Percentiles rank a stretch among this genome's conserved stretches.
Evolutionary conservation across 768 basidiomycete species (phyloP).

Genomic region (Russula sp.): DNA sequence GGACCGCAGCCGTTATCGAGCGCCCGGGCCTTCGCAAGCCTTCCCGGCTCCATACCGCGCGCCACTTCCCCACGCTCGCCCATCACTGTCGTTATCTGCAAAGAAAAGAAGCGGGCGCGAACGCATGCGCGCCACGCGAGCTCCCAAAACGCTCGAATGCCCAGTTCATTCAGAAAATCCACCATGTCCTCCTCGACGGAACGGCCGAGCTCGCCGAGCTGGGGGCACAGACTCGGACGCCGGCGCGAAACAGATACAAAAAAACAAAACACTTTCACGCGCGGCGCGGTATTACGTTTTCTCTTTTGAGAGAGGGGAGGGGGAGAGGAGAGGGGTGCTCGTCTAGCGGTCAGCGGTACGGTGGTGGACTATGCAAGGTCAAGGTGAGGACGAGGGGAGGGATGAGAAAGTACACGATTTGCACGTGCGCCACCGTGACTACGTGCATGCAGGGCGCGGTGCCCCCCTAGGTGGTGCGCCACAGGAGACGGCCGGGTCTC

Average conservation of each 20-base stretch:
- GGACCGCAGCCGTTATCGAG: slow-evolving; percentile 35
- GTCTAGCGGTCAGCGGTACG: too few species aligned
- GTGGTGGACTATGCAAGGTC: too few species aligned
- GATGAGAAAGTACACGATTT: too few species aligned
- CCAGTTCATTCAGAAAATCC: slow-evolving; percentile 71
- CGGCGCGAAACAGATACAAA: slow-evolving; percentile 39
- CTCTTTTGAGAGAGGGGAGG: slow-evolving; percentile 53
- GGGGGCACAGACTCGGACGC: neutral
- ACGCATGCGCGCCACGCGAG: slow-evolving; percentile 28
- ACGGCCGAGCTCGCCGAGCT: slow-evolving; percentile 26
- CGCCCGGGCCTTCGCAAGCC: slow-evolving; percentile 39
- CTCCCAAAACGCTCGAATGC: slow-evolving; percentile 68
- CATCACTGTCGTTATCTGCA: slow-evolving; percentile 66
- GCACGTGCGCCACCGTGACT: too few species aligned
- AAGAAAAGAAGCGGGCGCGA: slow-evolving; percentile 17
- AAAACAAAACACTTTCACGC: slow-evolving; percentile 71
- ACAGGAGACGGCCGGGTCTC: too few species aligned
- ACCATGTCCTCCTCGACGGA: slow-evolving; percentile 16
- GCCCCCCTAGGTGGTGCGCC: too few species aligned
- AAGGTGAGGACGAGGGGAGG: too few species aligned
- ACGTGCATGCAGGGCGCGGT: too few species aligned
- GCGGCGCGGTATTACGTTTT: slow-evolving; percentile 48
- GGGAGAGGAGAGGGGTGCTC: neutral
- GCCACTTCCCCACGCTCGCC: slow-evolving; percentile 80
- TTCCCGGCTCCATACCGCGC: slow-evolving; percentile 34